phyloP scores from a whole-genome alignment of 2,329 filamentous ascomycete genomes.

The Aspergillus aculeatus region DNA sequence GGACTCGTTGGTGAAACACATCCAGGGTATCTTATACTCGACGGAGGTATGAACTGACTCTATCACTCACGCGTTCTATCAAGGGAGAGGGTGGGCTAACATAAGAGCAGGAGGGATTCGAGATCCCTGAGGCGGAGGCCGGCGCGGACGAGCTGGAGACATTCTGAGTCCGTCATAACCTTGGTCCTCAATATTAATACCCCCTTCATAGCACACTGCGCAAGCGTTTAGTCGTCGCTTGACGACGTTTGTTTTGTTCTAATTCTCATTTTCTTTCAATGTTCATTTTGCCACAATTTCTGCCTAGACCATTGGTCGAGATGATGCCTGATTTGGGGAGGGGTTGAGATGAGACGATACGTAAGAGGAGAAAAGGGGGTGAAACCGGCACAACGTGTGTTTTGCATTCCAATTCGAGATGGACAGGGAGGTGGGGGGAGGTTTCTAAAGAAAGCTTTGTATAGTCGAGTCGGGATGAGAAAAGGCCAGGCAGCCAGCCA shows the following conservation, averaged over 20 bases:
- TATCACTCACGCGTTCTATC: background rate
- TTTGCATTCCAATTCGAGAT: background rate
- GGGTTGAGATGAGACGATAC: background rate
- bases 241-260: conserved; percentile 1
- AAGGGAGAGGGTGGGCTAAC: background rate
- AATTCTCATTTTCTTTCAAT: background rate
- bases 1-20: conserved; percentile 86
- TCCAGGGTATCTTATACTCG: conserved; percentile 94
- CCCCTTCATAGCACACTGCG: conserved; percentile 23
- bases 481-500: background rate
- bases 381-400: background rate
- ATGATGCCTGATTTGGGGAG: background rate
- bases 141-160: conserved; percentile 32
- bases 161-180: conserved; percentile 22
- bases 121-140: conserved; percentile 32
- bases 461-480: background rate
- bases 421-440: background rate
- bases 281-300: background rate
- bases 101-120: conserved; percentile 30
- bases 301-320: background rate
- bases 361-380: background rate
- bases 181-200: conserved; percentile 27
- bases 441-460: background rate
- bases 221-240: conserved; percentile 15
- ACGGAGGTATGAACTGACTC: conserved; percentile 65